These are phyloP conservation scores for Coniochaeta prunicola DNA, from an alignment of 2,329 filamentous ascomycete genomes.

Conservation along the genomic window DNA sequence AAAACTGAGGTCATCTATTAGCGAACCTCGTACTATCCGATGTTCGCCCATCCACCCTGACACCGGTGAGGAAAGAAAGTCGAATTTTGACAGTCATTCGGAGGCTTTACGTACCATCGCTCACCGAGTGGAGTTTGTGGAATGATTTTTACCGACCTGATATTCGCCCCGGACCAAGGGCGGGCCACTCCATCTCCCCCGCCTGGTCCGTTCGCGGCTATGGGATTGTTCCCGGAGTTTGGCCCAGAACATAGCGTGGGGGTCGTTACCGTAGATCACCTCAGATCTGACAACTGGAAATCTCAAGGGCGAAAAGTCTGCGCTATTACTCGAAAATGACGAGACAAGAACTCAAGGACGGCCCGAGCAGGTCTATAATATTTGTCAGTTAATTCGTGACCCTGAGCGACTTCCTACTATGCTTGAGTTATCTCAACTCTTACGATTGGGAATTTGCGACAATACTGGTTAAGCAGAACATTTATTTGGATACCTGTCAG, in stretches of 20 bases:
- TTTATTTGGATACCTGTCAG: neutral
- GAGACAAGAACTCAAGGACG: neutral
- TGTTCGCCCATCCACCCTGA: neutral
- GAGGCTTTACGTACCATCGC: neutral
- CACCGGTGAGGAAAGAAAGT: neutral
- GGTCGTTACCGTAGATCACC: neutral
- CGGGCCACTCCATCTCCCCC: no score
- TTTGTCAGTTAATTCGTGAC: neutral
- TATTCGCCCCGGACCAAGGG: neutral
- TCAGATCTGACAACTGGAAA: constrained; percentile 1
- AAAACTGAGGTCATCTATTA: no score
- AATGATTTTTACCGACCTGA: neutral
- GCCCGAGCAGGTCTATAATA: neutral
- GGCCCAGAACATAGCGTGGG: constrained; percentile 1
- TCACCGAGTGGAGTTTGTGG: neutral
- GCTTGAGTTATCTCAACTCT: neutral
- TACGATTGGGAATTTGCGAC: neutral
- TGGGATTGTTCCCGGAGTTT: neutral
- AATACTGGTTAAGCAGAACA: neutral
- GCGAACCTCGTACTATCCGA: neutral
- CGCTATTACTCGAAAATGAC: neutral
- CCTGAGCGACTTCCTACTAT: neutral
- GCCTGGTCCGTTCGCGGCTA: neutral
- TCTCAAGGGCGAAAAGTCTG: neutral
- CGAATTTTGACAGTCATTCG: neutral